Percentiles rank a stretch among this genome's conserved stretches.
These are phyloP conservation scores for Odonthalia washingtoniensis DNA, from an alignment of 31 red algal species.

Conservation along the genomic window DNA sequence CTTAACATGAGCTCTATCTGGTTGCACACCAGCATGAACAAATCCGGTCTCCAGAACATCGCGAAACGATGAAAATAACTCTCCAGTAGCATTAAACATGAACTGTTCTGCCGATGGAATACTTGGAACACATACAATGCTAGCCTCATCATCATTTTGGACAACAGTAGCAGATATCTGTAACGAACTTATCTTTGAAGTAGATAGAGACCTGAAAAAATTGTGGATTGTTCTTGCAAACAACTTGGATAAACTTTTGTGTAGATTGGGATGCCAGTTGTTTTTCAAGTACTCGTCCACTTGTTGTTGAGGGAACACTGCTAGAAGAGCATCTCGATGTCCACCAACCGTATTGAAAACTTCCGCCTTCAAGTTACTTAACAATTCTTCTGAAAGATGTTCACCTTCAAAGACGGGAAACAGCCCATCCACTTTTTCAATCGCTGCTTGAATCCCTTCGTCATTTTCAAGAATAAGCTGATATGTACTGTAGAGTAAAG, in stretches of 20 bases:
- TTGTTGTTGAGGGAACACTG: background rate
- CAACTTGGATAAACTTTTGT: background rate
- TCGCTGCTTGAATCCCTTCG: background rate
- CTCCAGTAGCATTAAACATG: background rate
- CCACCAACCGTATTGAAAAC: background rate
- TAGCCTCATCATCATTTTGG: too few relatives aligned
- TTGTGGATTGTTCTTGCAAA: background rate
- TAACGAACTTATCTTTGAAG: background rate
- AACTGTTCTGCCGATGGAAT: background rate
- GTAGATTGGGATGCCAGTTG: background rate
- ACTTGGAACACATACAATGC: background rate
- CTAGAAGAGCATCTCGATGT: background rate
- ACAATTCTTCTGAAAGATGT: background rate
- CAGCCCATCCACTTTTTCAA: conserved; percentile 1
- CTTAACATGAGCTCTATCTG: background rate
- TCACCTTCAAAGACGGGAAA: background rate
- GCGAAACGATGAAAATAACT: background rate
- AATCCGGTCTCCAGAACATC: background rate
- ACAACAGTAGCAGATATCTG: background rate
- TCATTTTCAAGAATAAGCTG: conserved; percentile 39
- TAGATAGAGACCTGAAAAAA: background rate
- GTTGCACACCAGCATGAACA: background rate
- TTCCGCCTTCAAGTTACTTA: background rate
- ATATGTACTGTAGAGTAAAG: conserved; percentile 1
- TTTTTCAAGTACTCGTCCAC: background rate